Percentiles rank a stretch among this genome's conserved stretches.
phyloP scores from a whole-genome alignment of 768 basidiomycete genomes.

The Rhodotorula kratochvilovae region DNA sequence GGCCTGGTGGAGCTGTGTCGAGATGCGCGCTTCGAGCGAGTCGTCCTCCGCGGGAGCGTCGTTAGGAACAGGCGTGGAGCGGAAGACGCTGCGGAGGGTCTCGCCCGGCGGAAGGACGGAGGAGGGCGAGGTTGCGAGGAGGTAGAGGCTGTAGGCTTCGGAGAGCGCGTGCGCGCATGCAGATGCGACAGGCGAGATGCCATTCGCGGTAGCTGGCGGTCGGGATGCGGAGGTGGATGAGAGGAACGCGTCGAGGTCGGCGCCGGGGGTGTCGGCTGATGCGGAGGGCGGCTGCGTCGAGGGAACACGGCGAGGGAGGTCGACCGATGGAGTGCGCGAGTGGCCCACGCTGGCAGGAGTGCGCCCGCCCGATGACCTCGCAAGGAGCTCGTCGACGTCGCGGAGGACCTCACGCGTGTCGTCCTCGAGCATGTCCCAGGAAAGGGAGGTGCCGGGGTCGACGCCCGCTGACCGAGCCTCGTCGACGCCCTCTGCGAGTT shows the following conservation, averaged over 20 bases:
- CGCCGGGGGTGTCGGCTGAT: neutral
- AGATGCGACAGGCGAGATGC: neutral
- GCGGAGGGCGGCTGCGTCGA: neutral
- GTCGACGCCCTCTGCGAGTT: neutral
- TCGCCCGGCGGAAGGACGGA: constrained; percentile 14
- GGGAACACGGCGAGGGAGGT: neutral
- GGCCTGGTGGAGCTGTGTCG: neutral
- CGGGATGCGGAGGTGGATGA: neutral
- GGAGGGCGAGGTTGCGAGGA: neutral
- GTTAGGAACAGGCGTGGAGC: neutral
- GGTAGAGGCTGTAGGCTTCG: constrained; percentile 6
- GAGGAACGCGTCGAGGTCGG: constrained; percentile 9
- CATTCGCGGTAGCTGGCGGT: neutral
- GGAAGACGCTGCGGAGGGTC: constrained; percentile 12
- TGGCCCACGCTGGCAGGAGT: neutral
- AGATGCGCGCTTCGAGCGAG: neutral
- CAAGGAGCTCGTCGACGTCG: neutral
- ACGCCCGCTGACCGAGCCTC: neutral
- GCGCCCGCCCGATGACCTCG: neutral
- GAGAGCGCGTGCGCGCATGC: neutral
- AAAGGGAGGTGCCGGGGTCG: too few species aligned
- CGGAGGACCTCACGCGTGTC: neutral
- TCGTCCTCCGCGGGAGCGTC: neutral
- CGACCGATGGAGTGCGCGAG: neutral
- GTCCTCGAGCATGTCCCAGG: neutral